Evolutionary conservation across 176 grass and related monocot species (phyloP), one percentile per base, ranked within the genome.

Genomic region (Cenchrus fungigraminus): DNA sequence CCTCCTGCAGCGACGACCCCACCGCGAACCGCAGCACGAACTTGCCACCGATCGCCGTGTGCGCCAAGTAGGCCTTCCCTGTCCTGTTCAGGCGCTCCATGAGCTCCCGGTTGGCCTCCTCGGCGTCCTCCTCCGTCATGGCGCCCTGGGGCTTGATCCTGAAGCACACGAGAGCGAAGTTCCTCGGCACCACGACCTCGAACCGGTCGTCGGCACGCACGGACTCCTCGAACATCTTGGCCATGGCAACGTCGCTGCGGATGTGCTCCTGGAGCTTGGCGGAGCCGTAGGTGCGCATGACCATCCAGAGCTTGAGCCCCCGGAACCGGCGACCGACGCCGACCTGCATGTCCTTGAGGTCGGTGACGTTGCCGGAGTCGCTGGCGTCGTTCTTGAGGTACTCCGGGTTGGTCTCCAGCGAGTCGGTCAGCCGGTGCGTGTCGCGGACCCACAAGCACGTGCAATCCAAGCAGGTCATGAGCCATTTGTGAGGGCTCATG

Each of bases 271-370:
- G 87, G 0, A 92, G 86, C 56, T 86, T 89, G 72, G 71, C 74
- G 0, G 74, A 9, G 43, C 90, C 86, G 52, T 89, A 83, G 37
- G 73, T 83, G 10, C 83, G 65, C 31, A 92, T 65, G 40, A 92
- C 90, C 90, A 76, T 89, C 90, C 90, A 92, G 2, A 92, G 86
- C 83, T 88, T 92, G 2, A 92, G 90, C 0, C 82, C 86, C 0
- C 90, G 86, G 83, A 92, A 92, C 2, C 90, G 86, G 0, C 90
- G 90, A 8, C 90, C 90, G 12, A 84, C 79, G 12, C 90, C 90
- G 5, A 92, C 56, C 76, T 92, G 90, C 71, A 92, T 85, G 73
- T 92, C 91, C 73, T 92, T 92, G 74, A 86, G 81, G 52, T 92
- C 87, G 0, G 79, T 82, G 11, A 89, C 91, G 5, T 1, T 1